These are phyloP conservation scores for Sugiyamaella chiloensis DNA, from an alignment of 805 yeast genomes.

Conservation along the genomic window DNA sequence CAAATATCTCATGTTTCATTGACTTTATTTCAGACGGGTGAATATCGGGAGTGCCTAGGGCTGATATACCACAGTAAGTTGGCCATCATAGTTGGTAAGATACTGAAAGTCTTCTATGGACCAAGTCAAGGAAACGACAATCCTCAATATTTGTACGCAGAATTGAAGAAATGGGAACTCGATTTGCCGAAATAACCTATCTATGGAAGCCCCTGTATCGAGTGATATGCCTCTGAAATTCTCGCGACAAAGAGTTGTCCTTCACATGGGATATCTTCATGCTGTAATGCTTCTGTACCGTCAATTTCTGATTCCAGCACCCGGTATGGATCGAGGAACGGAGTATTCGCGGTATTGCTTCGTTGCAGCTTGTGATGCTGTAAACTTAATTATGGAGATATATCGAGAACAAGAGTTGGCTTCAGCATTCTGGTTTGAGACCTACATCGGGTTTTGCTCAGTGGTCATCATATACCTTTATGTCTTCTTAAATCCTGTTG, in stretches of 20 bases:
- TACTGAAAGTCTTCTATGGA: slow-evolving; percentile 1
- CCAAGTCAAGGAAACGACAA: background rate
- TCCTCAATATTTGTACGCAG: background rate
- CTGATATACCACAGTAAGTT: background rate
- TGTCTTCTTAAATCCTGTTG: slow-evolving; percentile 2
- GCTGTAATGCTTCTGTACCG: background rate
- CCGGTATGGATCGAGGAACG: background rate
- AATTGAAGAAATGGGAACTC: background rate
- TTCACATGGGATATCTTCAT: background rate
- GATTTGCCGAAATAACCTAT: background rate
- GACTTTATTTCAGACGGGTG: background rate
- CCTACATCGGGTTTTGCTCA: slow-evolving; percentile 7
- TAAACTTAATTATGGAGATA: background rate
- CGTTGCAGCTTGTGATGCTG: slow-evolving; percentile 1
- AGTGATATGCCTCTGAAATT: background rate
- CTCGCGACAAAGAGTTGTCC: slow-evolving; percentile 3
- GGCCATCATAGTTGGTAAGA: background rate
- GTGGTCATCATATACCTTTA: slow-evolving; percentile 5
- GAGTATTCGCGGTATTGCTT: background rate
- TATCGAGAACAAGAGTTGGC: slow-evolving; percentile 3
- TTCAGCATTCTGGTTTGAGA: slow-evolving; percentile 8
- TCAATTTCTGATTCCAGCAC: background rate
- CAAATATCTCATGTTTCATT: background rate
- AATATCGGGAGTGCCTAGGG: background rate
- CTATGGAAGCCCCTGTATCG: background rate